Evolutionary conservation across 768 basidiomycete species (phyloP).

Genomic region (Leccinum variicolor): DNA sequence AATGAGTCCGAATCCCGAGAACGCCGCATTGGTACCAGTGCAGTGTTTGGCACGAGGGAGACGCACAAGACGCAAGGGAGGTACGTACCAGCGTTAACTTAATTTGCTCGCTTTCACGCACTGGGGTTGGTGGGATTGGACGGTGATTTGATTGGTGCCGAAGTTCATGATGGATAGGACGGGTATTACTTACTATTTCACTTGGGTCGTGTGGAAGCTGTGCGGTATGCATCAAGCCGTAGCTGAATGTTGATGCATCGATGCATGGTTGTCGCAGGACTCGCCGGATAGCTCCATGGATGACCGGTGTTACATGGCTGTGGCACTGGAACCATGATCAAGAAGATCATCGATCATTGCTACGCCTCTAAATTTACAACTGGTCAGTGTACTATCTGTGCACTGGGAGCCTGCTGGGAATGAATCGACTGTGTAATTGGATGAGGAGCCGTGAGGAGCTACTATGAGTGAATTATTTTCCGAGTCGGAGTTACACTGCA

Average conservation of each 20-base stretch:
- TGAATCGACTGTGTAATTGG: no score
- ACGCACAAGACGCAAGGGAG: neutral
- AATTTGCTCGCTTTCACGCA: neutral
- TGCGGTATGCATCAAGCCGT: conserved; percentile 1
- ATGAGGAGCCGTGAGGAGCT: no score
- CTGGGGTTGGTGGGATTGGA: neutral
- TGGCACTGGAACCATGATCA: neutral
- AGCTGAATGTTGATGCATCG: neutral
- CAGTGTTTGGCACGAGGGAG: neutral
- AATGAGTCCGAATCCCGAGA: neutral
- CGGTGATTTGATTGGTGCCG: neutral
- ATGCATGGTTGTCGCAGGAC: neutral
- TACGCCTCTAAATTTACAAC: neutral
- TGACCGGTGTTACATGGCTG: neutral
- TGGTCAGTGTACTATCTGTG: neutral
- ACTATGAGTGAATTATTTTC: no score
- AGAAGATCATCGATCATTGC: neutral
- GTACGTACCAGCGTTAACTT: neutral
- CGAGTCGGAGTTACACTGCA: no score
- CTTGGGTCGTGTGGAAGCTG: conserved; percentile 2
- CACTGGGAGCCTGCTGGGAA: no score
- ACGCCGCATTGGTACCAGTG: conserved; percentile 7
- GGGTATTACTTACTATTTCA: neutral
- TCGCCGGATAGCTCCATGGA: neutral
- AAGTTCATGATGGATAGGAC: neutral